A percentile compares a stretch with the other conserved stretches of the same genome.
These are phyloP conservation scores for Echeveria elegans DNA, from an alignment of 164 flowering plant genomes.

Conservation along the genomic window DNA sequence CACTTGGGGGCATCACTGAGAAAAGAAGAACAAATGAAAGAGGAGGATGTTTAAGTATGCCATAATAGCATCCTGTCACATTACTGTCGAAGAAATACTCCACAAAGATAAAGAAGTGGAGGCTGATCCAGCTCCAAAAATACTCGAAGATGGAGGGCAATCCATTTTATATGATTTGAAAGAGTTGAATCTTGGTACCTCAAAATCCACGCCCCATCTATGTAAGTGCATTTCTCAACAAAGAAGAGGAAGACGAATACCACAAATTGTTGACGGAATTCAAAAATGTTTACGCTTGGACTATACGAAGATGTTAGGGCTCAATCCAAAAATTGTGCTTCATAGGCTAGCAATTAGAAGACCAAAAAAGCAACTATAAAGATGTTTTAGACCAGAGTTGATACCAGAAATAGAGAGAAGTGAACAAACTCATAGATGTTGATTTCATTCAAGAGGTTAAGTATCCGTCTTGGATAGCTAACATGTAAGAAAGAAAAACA, in stretches of 20 bases:
- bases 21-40: too few relatives aligned
- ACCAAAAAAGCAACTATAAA: neutral
- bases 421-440: neutral
- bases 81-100: too few relatives aligned
- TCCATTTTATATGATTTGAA: neutral
- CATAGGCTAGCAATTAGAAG: neutral
- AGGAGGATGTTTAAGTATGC: too few relatives aligned
- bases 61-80: too few relatives aligned
- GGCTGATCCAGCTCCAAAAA: neutral
- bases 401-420: neutral
- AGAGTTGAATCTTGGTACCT: neutral
- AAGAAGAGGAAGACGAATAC: neutral
- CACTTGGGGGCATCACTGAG: too few relatives aligned
- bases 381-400: neutral
- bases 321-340: neutral
- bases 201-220: neutral
- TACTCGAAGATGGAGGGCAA: neutral
- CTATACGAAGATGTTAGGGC: neutral
- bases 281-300: neutral
- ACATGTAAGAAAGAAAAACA: neutral
- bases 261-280: neutral
- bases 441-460: neutral
- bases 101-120: too few relatives aligned
- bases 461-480: neutral
- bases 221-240: neutral